phyloP scores from a whole-genome alignment of 2,329 filamentous ascomycete genomes.

The Sclerotinia subarctica region DNA sequence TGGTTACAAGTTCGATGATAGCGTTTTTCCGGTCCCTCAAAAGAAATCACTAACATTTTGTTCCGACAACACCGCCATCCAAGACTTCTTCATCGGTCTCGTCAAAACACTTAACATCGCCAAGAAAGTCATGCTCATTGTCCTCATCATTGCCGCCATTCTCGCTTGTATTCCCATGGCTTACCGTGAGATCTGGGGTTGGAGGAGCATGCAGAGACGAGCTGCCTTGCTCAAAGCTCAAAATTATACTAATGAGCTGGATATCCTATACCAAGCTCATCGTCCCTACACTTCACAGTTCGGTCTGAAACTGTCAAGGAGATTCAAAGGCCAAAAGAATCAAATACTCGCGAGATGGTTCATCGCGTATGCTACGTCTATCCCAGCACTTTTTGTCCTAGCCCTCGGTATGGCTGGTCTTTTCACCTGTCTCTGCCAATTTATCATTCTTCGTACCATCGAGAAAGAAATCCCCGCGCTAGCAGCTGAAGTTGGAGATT shows the following conservation, averaged over 20 bases:
- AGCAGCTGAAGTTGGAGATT: constrained; percentile 60
- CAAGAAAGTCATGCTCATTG: constrained; percentile 71
- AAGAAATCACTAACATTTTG: constrained; percentile 86
- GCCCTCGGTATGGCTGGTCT: constrained; percentile 65
- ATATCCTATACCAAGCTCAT: constrained; percentile 83
- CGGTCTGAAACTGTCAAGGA: constrained; percentile 67
- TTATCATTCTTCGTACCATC: constrained; percentile 59
- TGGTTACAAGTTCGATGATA: constrained; percentile 73
- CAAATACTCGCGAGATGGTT: constrained; percentile 65
- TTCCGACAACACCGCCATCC: constrained; percentile 77
- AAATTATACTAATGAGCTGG: constrained; percentile 70
- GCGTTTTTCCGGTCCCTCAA: constrained; percentile 75
- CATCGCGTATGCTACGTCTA: constrained; percentile 65
- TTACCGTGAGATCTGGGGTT: constrained; percentile 75
- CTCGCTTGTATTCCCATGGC: constrained; percentile 75
- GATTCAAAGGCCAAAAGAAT: constrained; percentile 57
- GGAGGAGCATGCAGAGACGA: constrained; percentile 67
- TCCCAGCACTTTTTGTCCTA: constrained; percentile 66
- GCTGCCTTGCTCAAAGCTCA: constrained; percentile 62
- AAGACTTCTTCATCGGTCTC: constrained; percentile 76
- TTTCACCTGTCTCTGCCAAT: constrained; percentile 65
- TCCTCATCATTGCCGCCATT: constrained; percentile 68
- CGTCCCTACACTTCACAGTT: constrained; percentile 70
- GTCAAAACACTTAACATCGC: constrained; percentile 64
- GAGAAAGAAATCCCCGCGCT: constrained; percentile 63